Evolutionary conservation across 1,284 basidiomycete species (phyloP).

Genomic region (Tilletia indica): DNA sequence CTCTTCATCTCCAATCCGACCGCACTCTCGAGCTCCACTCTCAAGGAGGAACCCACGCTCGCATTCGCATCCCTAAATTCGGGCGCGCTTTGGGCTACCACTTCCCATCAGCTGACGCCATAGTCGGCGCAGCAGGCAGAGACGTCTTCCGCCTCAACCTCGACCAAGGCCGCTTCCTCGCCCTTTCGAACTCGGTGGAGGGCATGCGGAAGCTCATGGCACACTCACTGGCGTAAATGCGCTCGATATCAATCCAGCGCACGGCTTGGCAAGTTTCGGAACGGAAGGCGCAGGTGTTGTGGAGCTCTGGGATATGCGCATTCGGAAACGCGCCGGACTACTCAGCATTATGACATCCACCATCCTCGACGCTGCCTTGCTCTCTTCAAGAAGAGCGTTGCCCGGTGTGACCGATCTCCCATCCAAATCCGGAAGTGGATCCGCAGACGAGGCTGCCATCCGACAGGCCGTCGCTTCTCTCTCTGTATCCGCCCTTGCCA

Average conservation of each 20-base stretch:
- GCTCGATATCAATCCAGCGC: slow-evolving; percentile 88
- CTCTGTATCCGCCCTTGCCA: slow-evolving; percentile 74
- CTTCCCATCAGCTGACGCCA: slow-evolving; percentile 75
- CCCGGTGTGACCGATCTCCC: slow-evolving; percentile 32
- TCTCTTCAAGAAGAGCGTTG: slow-evolving; percentile 56
- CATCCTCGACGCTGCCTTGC: slow-evolving; percentile 46
- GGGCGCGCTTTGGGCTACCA: slow-evolving; percentile 89
- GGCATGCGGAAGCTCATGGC: slow-evolving; percentile 21
- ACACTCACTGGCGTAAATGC: slow-evolving; percentile 75
- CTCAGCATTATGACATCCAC: slow-evolving; percentile 70
- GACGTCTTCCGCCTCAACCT: slow-evolving; percentile 93
- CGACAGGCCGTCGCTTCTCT: slow-evolving; percentile 58
- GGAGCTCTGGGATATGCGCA: slow-evolving; percentile 94
- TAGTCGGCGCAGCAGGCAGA: slow-evolving; percentile 73
- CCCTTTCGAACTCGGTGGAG: slow-evolving; percentile 39
- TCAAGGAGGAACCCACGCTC: slow-evolving; percentile 87
- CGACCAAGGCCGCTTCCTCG: slow-evolving; percentile 82
- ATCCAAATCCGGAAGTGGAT: not conserved
- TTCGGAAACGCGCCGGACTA: slow-evolving; percentile 71
- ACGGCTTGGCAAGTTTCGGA: slow-evolving; percentile 86
- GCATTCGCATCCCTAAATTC: slow-evolving; percentile 87
- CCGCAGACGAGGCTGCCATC: slow-evolving; percentile 42
- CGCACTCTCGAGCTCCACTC: slow-evolving; percentile 92
- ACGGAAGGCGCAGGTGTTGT: slow-evolving; percentile 75
- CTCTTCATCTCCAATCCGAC: slow-evolving; percentile 92